phyloP scores from a whole-genome alignment of 179 eudicot species.

The Carnegiea gigantea region DNA sequence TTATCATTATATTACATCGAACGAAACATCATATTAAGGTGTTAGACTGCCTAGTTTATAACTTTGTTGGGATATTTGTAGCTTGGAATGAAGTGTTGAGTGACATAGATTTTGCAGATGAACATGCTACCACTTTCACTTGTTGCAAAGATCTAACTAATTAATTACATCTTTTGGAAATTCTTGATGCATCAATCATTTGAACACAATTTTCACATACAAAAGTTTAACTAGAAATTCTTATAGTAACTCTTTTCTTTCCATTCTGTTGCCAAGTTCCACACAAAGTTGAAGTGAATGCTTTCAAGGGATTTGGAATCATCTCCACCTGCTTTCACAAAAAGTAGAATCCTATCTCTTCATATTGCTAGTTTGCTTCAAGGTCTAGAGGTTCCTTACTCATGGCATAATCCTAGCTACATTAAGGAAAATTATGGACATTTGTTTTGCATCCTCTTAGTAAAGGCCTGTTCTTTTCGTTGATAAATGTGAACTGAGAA shows the following conservation, averaged over 20 bases:
- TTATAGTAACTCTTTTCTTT: background rate
- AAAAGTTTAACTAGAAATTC: background rate
- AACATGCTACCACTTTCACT: too few relatives aligned
- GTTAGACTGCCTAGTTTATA: background rate
- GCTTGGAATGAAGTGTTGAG: background rate
- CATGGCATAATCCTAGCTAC: background rate
- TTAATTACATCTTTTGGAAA: too few relatives aligned
- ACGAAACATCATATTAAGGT: background rate
- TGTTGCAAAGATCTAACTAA: too few relatives aligned
- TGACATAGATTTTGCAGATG: too few relatives aligned
- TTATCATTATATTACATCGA: too few relatives aligned
- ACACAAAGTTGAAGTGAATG: background rate
- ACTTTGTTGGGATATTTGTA: too few relatives aligned
- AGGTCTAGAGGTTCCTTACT: background rate
- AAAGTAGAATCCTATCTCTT: too few relatives aligned
- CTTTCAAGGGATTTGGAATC: background rate
- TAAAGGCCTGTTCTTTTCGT: too few relatives aligned
- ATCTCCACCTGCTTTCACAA: background rate
- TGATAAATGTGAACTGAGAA: too few relatives aligned
- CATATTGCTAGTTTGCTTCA: too few relatives aligned
- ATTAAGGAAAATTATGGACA: background rate
- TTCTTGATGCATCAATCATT: too few relatives aligned
- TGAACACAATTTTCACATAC: background rate
- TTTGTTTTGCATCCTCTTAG: background rate
- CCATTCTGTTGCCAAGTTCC: background rate